Conservation (phyloP, 306 rosid genomes). For the Cercis canadensis region DNA sequence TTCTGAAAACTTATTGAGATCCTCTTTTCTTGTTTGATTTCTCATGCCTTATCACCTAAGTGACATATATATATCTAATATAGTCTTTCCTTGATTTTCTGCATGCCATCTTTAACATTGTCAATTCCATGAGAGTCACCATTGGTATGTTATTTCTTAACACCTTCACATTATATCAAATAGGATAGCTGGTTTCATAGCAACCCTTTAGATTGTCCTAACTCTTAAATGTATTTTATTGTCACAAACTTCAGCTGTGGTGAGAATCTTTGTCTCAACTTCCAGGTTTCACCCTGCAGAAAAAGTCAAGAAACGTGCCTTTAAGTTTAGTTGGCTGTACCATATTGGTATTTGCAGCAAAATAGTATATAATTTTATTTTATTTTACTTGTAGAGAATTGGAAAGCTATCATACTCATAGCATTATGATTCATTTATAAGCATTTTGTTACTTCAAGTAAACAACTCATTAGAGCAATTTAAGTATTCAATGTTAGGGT, state of each 20-base stretch:
- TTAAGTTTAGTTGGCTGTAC: background rate
- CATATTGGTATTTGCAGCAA: background rate
- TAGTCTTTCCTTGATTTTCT: constrained; percentile 14
- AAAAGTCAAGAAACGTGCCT: too few relatives aligned
- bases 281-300: too few relatives aligned
- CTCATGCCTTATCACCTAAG: constrained; percentile 1
- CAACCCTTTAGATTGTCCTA: too few relatives aligned
- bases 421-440: background rate
- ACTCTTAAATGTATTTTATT: too few relatives aligned
- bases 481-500: too few relatives aligned
- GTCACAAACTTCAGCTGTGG: too few relatives aligned
- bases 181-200: too few relatives aligned
- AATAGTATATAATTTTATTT: too few relatives aligned
- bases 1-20: background rate
- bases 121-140: constrained; percentile 8
- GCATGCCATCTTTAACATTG: constrained; percentile 19
- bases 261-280: too few relatives aligned
- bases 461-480: too few relatives aligned
- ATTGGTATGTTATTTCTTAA: constrained; percentile 7
- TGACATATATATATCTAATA: background rate
- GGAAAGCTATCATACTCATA: background rate
- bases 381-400: background rate
- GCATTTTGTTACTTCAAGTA: background rate
- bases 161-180: background rate
- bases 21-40: constrained; percentile 16